Base-by-base conservation (phyloP, 2,329 filamentous ascomycete genomes). In the Spiromastix sp. region DNA sequence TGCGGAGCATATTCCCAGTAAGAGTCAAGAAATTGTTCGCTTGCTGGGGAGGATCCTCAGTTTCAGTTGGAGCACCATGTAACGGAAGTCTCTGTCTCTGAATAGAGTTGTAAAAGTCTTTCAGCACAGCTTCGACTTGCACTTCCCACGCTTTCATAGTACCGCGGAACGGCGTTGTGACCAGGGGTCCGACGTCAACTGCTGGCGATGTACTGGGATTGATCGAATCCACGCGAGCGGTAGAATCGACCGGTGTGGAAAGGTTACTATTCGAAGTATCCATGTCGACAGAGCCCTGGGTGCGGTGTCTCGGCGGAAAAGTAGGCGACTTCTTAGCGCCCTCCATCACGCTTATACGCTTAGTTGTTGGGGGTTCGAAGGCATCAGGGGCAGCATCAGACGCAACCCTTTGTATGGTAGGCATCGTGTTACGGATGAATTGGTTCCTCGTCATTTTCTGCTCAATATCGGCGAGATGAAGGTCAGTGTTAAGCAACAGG, bases 381-480 rank as follows among this genome's bases (percentile, higher is more conserved):
- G 71, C 71, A 41, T 78, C 72, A 1, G 82, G 76, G 1, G 70
- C 74, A n/a, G 79, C 76, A 47, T 93, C 85, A 25, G 71, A 66
- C 7, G 86, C 71, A 9, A 84, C 79, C 32, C 85, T 78, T 39
- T 75, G 77, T 42, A 98, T 83, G 0, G 89, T 94, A 1, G 83
- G 81, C 69, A 96, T 79, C 4, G 91, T 95, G 54, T 98, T 98
- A 60, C 93, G 93, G 54, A 98, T 75, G 52, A 96, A 98, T 52
- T 96, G 89, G 43, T 72, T 80, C 37, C 83, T 77, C 1, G 89
- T 96, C 91, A 98, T 98, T 65, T 93, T 93, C 49, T 83, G 78
- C 42, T 93, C 86, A 48, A 96, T 94, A 53, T 96, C 87, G 39
- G 89, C 91, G 51, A 96, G 61, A 52, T 98, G 89, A 37, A 98